These are phyloP conservation scores for Acer campestre DNA, from an alignment of 345 rosid species.

Conservation along the genomic window DNA sequence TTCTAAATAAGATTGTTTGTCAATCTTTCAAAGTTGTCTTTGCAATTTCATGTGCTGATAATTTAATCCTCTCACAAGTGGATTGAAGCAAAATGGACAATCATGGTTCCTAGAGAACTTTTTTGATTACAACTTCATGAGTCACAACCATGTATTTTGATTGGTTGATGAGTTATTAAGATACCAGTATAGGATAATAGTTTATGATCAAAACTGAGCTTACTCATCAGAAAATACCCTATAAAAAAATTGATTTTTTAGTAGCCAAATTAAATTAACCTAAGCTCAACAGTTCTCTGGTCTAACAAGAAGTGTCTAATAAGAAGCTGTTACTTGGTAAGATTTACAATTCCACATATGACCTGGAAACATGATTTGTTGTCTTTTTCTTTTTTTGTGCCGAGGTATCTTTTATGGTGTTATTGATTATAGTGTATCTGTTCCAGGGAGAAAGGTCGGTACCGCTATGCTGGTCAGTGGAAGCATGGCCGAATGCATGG, in stretches of 20 bases:
- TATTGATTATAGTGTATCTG: constrained; percentile 23
- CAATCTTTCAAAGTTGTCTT: background rate
- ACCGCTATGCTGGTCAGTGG: constrained; percentile 97
- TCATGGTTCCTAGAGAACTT: background rate
- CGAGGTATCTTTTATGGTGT: constrained; percentile 1
- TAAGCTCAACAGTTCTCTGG: background rate
- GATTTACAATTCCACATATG: background rate
- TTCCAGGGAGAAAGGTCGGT: constrained; percentile 87
- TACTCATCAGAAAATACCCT: background rate
- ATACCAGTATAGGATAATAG: background rate
- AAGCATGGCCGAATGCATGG: constrained; percentile 97
- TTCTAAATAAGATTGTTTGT: background rate
- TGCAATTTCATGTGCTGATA: background rate
- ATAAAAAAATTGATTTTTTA: background rate
- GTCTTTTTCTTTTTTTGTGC: background rate
- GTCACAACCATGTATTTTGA: too few relatives aligned
- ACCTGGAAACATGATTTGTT: background rate
- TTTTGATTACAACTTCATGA: background rate
- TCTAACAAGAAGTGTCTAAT: background rate
- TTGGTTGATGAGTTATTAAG: background rate
- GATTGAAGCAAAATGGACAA: background rate
- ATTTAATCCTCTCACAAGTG: background rate
- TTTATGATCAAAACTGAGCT: background rate
- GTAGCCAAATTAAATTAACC: background rate
- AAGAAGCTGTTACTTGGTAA: background rate